phyloP scores from a whole-genome alignment of 2,329 filamentous ascomycete species.

The Hypoxylon sp. region DNA sequence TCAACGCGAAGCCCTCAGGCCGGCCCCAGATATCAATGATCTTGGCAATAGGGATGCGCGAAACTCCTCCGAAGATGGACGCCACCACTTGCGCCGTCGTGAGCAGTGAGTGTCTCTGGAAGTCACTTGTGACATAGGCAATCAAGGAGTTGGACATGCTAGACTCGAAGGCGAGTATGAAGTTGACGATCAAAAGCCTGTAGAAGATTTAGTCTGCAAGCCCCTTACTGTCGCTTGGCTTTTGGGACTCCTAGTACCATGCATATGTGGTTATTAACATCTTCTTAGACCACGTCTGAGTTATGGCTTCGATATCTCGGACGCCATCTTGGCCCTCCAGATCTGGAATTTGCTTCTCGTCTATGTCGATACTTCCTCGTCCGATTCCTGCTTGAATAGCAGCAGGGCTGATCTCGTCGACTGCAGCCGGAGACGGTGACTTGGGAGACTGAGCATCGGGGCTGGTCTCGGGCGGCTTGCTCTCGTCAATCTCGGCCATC shows the following conservation, averaged over 20 bases:
- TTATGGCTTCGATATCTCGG: conserved; percentile 59
- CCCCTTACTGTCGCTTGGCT: neutral
- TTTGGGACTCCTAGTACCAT: conserved; percentile 49
- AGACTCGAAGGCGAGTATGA: neutral
- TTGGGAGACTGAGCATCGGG: neutral
- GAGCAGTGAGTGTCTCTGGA: conserved; percentile 63
- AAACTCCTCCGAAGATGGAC: conserved; percentile 50
- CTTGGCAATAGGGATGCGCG: conserved; percentile 58
- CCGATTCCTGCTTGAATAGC: neutral
- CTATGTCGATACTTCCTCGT: neutral
- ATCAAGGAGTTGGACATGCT: conserved; percentile 47
- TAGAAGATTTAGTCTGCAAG: neutral
- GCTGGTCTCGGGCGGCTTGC: neutral
- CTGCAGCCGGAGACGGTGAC: neutral
- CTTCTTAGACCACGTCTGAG: conserved; percentile 56
- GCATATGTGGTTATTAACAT: conserved; percentile 56
- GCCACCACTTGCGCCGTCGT: conserved; percentile 62
- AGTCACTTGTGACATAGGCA: conserved; percentile 57
- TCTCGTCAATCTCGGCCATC: conserved; percentile 6
- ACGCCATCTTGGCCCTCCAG: conserved; percentile 55
- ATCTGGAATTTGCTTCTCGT: conserved; percentile 21
- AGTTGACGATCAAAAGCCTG: conserved; percentile 12
- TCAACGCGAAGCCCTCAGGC: conserved; percentile 57
- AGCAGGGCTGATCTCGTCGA: conserved; percentile 13
- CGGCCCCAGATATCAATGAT: conserved; percentile 61